Evolutionary conservation across 208 protist species (phyloP), one percentile per base, ranked within the genome.

Genomic region (Leishmania arabica): DNA sequence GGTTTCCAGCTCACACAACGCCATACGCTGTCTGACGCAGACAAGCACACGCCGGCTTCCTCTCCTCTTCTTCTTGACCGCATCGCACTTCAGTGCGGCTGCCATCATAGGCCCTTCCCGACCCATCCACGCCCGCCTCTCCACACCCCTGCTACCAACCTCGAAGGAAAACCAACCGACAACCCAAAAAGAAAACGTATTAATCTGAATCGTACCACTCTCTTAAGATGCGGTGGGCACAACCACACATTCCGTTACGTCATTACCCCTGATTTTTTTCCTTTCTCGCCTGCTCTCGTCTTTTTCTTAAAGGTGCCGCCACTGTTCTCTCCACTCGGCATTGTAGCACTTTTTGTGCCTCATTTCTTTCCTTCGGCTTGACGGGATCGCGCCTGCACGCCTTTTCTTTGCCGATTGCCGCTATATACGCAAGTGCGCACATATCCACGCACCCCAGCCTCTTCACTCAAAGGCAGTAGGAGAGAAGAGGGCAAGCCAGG

Each of bases 231-330:
- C 9, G 72, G 53, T 76, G 31, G 8, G 53, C 51, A 42, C 40
- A 58, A 45, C 13, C 45, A 72, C 49, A 75, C 70, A 42, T 62
- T 76, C 72, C 13, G 53, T 62, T n/a, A 58, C 72, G 31, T 56
- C 47, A 75, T 42, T 47, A 47, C 47, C 62, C 4, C 51, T 58
- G 47, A n/a, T 76, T 27, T 34, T 54, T 37, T 58, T 34, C 6
- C 8, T 74, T 51, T 53, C 0, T 17, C 19, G 27, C 17, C 34
- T 45, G 42, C 51, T 62, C 34, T 62, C 34, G n/a, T 45, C 5
- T 60, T 58, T 21, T 3, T 58, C 19, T 64, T 3, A 24, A 51
- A 45, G 47, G 45, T 73, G 45, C 31, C 27, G 69, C 69, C 42
- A 17, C 40, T 76, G 47, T 27, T 58, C 34, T 62, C 11, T 31